These are phyloP conservation scores for Nothophaeocryptopus gaeumannii DNA, from an alignment of 2,329 filamentous ascomycete genomes.

Conservation along the genomic window DNA sequence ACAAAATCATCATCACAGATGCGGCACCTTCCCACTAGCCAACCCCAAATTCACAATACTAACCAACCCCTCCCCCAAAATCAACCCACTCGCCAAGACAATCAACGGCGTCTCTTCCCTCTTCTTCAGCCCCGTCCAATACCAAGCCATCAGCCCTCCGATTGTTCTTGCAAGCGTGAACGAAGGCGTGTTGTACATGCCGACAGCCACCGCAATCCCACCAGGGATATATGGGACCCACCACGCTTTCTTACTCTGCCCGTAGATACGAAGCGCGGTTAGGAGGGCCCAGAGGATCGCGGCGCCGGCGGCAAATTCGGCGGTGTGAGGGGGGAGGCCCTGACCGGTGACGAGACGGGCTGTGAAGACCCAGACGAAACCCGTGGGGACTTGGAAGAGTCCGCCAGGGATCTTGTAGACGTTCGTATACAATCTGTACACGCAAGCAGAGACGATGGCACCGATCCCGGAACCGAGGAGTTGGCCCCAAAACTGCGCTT, in stretches of 20 bases:
- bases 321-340: constrained; percentile 79
- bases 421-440: constrained; percentile 85
- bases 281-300: constrained; percentile 69
- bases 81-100: constrained; percentile 84
- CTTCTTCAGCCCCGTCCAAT: constrained; percentile 62
- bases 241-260: constrained; percentile 39
- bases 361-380: constrained; percentile 96
- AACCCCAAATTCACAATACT: constrained; percentile 87
- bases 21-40: constrained; percentile 72
- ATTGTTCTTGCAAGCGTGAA: constrained; percentile 87
- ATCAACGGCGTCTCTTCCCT: constrained; percentile 72
- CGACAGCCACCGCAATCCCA: constrained; percentile 92
- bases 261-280: constrained; percentile 67
- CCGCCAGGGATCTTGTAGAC: constrained; percentile 87
- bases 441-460: constrained; percentile 77
- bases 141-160: constrained; percentile 74
- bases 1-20: constrained; percentile 47
- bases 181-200: constrained; percentile 96
- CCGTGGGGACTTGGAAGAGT: constrained; percentile 89
- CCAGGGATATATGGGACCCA: constrained; percentile 82
- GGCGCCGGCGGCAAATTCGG: constrained; percentile 73
- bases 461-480: constrained; percentile 85
- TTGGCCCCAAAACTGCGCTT: constrained; percentile 95
- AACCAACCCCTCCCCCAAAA: constrained; percentile 85
- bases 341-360: constrained; percentile 88